Evolutionary conservation across 148 eudicot genomes (phyloP).

Genomic region (Spergularia bocconei): DNA sequence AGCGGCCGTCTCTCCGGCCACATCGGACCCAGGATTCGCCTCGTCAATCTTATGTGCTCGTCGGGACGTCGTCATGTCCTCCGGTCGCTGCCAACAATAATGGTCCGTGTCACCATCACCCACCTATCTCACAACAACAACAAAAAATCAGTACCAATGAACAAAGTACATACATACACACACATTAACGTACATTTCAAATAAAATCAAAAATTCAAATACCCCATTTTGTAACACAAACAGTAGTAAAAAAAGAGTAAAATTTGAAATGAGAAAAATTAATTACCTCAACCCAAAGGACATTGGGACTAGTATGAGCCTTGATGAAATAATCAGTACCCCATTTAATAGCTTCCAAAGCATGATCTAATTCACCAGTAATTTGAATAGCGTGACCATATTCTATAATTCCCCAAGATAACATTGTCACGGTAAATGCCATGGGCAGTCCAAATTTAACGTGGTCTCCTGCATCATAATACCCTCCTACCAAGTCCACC

Average conservation of each 20-base stretch:
- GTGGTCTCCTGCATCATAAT: conserved; percentile 63
- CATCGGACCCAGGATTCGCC: conserved; percentile 54
- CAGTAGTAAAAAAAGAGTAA: background rate
- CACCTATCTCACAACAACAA: conserved; percentile 28
- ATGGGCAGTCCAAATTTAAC: conserved; percentile 64
- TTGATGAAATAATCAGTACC: conserved; percentile 60
- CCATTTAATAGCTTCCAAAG: conserved; percentile 55
- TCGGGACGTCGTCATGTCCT: conserved; percentile 67
- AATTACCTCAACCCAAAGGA: conserved; percentile 46
- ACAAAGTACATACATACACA: background rate
- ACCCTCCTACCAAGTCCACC: conserved; percentile 75
- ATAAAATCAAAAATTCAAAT: background rate
- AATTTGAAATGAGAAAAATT: background rate
- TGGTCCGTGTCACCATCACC: conserved; percentile 69
- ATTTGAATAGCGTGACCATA: conserved; percentile 29
- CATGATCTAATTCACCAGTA: conserved; percentile 33
- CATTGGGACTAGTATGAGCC: conserved; percentile 49
- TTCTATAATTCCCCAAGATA: conserved; percentile 49
- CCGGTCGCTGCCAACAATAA: conserved; percentile 54
- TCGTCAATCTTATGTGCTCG: conserved; percentile 53
- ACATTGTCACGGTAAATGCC: conserved; percentile 57
- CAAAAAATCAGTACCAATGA: background rate
- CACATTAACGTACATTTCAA: background rate
- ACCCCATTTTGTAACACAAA: background rate
- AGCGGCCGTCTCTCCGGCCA: conserved; percentile 67